These are phyloP conservation scores for Globisporangium canariense DNA, from an alignment of 352 stramenopile genomes.

Conservation along the genomic window DNA sequence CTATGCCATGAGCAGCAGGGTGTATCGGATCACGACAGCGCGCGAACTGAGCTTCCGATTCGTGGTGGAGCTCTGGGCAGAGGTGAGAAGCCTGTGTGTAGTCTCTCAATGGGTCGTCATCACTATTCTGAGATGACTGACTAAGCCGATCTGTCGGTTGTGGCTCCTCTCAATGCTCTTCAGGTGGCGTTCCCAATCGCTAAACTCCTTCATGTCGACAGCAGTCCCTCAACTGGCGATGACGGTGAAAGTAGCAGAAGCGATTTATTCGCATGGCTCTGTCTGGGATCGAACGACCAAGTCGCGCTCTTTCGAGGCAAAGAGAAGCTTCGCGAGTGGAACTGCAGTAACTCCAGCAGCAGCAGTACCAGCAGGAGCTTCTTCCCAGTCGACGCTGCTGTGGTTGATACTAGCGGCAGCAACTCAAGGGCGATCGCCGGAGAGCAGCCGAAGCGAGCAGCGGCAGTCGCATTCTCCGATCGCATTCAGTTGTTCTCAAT, in stretches of 20 bases:
- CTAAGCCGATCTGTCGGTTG: not conserved
- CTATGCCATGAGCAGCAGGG: constrained; percentile 25
- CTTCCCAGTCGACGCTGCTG: constrained; percentile 30
- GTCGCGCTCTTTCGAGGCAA: constrained; percentile 35
- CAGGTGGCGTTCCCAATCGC: constrained; percentile 38
- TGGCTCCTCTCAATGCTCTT: not conserved
- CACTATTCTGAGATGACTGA: not conserved
- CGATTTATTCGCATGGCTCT: constrained; percentile 29
- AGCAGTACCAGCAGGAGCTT: not conserved
- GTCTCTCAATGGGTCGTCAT: too few relatives aligned
- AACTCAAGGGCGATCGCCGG: not conserved
- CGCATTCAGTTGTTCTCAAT: constrained; percentile 29
- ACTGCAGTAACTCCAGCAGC: constrained; percentile 2
- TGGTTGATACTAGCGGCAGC: constrained; percentile 9
- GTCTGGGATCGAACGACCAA: constrained; percentile 35
- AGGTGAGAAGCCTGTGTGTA: constrained; percentile 9
- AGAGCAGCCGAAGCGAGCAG: constrained; percentile 11
- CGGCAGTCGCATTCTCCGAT: constrained; percentile 28
- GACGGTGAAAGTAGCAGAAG: not conserved
- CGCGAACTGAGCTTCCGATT: constrained; percentile 28
- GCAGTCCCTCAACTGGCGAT: constrained; percentile 3
- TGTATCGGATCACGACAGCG: constrained; percentile 38
- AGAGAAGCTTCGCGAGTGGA: constrained; percentile 28
- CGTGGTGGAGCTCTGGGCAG: constrained; percentile 28
- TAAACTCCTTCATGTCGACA: constrained; percentile 32